Evolutionary conservation across 176 grass and related monocot species (phyloP).

Genomic region (Rhynchospora tenuis): DNA sequence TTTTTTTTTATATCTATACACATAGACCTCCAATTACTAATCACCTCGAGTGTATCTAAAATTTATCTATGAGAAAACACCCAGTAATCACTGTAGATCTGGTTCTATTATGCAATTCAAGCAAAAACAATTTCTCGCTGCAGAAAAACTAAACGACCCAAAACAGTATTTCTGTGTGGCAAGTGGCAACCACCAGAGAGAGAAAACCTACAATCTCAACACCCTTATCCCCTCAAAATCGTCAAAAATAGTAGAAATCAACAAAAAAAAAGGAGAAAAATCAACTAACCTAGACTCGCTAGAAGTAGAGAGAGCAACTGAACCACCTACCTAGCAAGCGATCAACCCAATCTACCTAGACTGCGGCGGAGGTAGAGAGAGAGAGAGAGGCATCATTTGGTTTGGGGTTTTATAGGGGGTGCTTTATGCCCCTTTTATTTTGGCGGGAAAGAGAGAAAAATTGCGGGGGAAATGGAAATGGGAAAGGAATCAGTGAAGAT

Average conservation of each 20-base stretch:
- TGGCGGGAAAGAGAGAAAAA: slow-evolving; percentile 1
- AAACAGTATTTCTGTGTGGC: not conserved
- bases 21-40: not conserved
- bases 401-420: not conserved
- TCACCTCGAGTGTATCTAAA: not conserved
- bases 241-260: not conserved
- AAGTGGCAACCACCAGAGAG: not conserved
- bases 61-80: not conserved
- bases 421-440: not conserved
- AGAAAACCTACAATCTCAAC: not conserved
- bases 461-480: not conserved
- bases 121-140: not conserved
- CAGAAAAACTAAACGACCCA: not conserved
- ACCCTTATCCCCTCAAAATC: not conserved
- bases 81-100: not conserved
- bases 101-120: not conserved
- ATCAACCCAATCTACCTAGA: not conserved
- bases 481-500: not conserved
- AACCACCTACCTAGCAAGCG: not conserved
- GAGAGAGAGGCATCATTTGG: not conserved
- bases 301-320: not conserved
- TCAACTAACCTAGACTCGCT: not conserved
- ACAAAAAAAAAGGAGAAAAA: not conserved
- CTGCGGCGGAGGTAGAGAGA: not conserved
- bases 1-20: not conserved